A percentile compares a stretch with the other conserved stretches of the same genome.
Conservation (phyloP, 2,329 filamentous ascomycete species). For the Huntiella savannae region DNA sequence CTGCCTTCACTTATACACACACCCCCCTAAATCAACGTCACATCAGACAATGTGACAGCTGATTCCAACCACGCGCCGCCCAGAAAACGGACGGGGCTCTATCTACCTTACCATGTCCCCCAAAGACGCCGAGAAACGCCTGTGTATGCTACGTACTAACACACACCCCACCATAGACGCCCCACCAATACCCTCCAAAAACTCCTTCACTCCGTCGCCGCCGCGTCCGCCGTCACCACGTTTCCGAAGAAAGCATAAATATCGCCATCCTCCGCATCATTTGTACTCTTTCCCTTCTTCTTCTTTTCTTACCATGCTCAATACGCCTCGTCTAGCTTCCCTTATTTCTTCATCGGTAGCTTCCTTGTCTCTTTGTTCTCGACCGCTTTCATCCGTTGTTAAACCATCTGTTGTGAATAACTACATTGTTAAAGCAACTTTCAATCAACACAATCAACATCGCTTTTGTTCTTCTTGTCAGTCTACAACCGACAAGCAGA, state of each 20-base stretch:
- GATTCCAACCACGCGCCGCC: not conserved
- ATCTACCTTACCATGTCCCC: not conserved
- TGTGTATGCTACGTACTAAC: not conserved
- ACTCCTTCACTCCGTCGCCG: not conserved
- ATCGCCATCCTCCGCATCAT: constrained; percentile 7
- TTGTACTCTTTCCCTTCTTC: not conserved
- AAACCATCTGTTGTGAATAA: too few relatives aligned
- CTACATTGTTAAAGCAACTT: too few relatives aligned
- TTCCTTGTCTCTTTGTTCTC: not conserved
- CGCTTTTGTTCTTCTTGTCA: not conserved
- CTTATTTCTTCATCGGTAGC: constrained; percentile 2
- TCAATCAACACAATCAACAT: not conserved
- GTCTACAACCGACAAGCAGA: not conserved
- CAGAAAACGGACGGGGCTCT: not conserved
- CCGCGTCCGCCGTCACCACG: not conserved
- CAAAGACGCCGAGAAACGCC: not conserved
- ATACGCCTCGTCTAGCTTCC: constrained; percentile 2
- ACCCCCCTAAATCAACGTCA: too few relatives aligned
- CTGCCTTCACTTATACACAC: too few relatives aligned
- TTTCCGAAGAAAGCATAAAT: constrained; percentile 5
- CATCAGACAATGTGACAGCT: constrained; percentile 1
- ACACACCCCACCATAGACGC: not conserved
- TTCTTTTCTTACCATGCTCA: constrained; percentile 8
- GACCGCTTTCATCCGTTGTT: not conserved
- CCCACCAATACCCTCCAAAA: not conserved